Conservation (phyloP, 225 moss, liverwort and hornwort species). For the Pseudisothecium myosuroides region DNA sequence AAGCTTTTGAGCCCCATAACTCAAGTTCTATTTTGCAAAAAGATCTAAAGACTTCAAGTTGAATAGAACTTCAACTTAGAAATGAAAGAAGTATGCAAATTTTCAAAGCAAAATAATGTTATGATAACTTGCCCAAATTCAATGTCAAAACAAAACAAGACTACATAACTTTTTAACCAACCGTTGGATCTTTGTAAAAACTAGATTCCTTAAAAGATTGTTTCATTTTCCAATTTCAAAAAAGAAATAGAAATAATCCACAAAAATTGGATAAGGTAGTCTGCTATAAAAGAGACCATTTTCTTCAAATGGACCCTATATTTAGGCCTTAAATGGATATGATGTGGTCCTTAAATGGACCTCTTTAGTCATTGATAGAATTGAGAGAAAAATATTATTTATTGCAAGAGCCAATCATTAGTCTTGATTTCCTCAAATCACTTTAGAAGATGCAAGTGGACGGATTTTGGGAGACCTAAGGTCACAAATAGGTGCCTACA, state of each 20-base stretch:
- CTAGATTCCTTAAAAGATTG: rapidly evolving
- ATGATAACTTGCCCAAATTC: rapidly evolving
- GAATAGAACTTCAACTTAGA: background rate
- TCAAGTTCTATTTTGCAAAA: background rate
- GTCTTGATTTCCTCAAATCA: too few species aligned
- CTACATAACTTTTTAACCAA: background rate
- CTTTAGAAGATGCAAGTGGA: too few species aligned
- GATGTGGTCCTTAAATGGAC: too few species aligned
- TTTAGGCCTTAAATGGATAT: too few species aligned
- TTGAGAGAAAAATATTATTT: too few species aligned
- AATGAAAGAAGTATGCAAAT: background rate
- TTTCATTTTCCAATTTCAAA: background rate
- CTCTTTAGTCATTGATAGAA: too few species aligned
- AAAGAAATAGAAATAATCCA: background rate
- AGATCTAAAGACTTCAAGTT: too few species aligned
- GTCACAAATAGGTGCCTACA: too few species aligned
- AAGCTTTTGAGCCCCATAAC: background rate
- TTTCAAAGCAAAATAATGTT: background rate
- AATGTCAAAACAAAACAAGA: background rate
- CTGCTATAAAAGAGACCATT: too few species aligned
- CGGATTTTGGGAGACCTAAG: too few species aligned
- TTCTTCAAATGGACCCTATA: too few species aligned
- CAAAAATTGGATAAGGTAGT: background rate
- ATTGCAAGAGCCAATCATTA: too few species aligned
- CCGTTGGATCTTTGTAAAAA: background rate